phyloP scores from a whole-genome alignment of 208 protist species.

The Wallacemonas sp. region DNA sequence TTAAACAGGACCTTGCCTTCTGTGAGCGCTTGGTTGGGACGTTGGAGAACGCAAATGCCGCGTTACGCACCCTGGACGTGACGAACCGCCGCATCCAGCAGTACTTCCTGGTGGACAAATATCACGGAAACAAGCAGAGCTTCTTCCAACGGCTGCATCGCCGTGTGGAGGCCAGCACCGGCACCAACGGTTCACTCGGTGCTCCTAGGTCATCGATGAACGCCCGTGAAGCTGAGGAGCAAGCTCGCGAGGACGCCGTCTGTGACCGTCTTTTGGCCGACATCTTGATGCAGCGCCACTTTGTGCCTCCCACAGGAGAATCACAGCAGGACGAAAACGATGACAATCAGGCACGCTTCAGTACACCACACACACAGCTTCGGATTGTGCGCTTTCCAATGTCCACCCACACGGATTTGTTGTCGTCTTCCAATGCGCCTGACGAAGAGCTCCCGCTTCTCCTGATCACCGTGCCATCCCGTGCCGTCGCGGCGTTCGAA shows the following conservation, averaged over 20 bases:
- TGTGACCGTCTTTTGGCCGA: slow-evolving; percentile 9
- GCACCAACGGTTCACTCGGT: neutral
- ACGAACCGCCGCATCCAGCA: slow-evolving; percentile 7
- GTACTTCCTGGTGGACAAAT: slow-evolving; percentile 7
- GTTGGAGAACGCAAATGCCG: neutral
- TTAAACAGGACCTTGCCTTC: slow-evolving; percentile 9
- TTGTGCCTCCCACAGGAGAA: neutral
- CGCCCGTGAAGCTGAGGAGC: neutral
- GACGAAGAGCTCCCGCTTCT: neutral
- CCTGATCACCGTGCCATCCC: slow-evolving; percentile 7
- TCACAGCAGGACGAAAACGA: neutral
- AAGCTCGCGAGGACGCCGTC: slow-evolving; percentile 8
- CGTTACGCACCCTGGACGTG: slow-evolving; percentile 1
- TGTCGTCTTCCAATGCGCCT: neutral
- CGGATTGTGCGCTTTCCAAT: neutral
- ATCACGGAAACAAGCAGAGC: slow-evolving; percentile 11
- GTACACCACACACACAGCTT: neutral
- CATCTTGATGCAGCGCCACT: slow-evolving; percentile 6
- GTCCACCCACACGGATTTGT: neutral
- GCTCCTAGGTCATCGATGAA: neutral
- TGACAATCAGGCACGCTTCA: neutral
- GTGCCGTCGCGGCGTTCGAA: neutral
- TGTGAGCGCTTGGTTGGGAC: neutral
- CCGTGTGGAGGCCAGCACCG: neutral
- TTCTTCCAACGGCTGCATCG: slow-evolving; percentile 9